phyloP scores from a whole-genome alignment of 352 stramenopile species.

The Pythium scleroteichum region DNA sequence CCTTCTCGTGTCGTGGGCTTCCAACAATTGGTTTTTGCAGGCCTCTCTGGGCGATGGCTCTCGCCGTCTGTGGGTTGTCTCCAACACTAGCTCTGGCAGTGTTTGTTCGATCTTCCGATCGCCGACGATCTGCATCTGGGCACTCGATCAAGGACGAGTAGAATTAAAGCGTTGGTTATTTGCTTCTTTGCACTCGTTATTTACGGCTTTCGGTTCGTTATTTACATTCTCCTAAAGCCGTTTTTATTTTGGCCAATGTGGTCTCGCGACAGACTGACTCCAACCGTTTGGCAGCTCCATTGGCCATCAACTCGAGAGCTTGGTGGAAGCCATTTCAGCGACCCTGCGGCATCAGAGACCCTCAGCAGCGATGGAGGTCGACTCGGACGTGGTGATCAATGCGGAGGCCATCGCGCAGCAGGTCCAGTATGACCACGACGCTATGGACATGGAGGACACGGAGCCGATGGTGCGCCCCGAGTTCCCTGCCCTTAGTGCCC shows the following conservation, averaged over 20 bases:
- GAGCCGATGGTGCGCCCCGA: conserved; percentile 50
- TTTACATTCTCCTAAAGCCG: conserved; percentile 18
- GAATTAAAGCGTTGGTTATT: conserved; percentile 15
- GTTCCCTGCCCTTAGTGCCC: conserved; percentile 78
- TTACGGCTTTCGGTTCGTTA: no score
- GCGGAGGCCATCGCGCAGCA: conserved; percentile 51
- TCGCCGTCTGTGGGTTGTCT: conserved; percentile 34
- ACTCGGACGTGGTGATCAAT: conserved; percentile 72
- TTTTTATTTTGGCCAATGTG: conserved; percentile 27
- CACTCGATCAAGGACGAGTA: conserved; percentile 19
- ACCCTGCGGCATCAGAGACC: conserved; percentile 3
- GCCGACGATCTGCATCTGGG: not conserved
- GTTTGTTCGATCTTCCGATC: conserved; percentile 15
- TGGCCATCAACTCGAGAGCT: conserved; percentile 17
- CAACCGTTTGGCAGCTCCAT: conserved; percentile 28
- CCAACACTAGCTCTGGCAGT: conserved; percentile 29
- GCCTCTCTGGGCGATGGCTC: conserved; percentile 46
- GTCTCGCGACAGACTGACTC: conserved; percentile 22
- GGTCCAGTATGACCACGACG: conserved; percentile 44
- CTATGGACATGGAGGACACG: conserved; percentile 58
- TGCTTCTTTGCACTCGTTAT: no score
- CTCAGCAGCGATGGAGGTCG: conserved; percentile 55
- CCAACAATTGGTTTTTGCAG: conserved; percentile 22
- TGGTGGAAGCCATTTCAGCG: conserved; percentile 24
- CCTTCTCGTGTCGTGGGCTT: not conserved